These are phyloP conservation scores for Cryptosporidium meleagridis DNA, from an alignment of 169 alveolate genomes.

Conservation along the genomic window DNA sequence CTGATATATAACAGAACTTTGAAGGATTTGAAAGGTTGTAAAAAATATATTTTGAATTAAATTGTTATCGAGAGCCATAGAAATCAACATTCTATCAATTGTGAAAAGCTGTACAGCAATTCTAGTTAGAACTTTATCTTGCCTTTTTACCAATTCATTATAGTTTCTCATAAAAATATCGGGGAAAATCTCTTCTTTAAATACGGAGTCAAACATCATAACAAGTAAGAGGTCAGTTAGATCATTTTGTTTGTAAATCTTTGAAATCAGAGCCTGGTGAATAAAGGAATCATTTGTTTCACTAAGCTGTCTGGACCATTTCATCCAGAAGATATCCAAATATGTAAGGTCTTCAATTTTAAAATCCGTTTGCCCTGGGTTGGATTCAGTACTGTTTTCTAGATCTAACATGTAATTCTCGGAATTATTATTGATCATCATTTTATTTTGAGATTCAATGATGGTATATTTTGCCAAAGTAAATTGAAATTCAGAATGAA, in stretches of 20 bases:
- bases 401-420: not conserved
- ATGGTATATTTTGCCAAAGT: not conserved
- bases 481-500: not conserved
- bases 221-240: conserved; percentile 46
- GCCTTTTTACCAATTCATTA: conserved; percentile 39
- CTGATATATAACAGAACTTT: not conserved
- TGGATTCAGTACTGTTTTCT: not conserved
- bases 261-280: not conserved
- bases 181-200: conserved; percentile 48
- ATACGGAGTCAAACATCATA: conserved; percentile 18
- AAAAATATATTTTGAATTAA: conserved; percentile 25
- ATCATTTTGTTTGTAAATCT: conserved; percentile 35
- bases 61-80: conserved; percentile 33
- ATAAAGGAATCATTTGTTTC: not conserved
- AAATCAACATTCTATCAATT: conserved; percentile 37
- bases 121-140: conserved; percentile 59
- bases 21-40: conserved; percentile 59
- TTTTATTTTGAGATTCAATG: not conserved
- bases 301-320: conserved; percentile 32
- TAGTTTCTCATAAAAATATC: conserved; percentile 43
- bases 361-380: not conserved
- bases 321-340: conserved; percentile 64
- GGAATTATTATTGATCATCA: not conserved
- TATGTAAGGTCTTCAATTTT: conserved; percentile 22
- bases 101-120: conserved; percentile 70